These are phyloP conservation scores for Xylaria digitata DNA, from an alignment of 2,329 filamentous ascomycete species.

Conservation along the genomic window DNA sequence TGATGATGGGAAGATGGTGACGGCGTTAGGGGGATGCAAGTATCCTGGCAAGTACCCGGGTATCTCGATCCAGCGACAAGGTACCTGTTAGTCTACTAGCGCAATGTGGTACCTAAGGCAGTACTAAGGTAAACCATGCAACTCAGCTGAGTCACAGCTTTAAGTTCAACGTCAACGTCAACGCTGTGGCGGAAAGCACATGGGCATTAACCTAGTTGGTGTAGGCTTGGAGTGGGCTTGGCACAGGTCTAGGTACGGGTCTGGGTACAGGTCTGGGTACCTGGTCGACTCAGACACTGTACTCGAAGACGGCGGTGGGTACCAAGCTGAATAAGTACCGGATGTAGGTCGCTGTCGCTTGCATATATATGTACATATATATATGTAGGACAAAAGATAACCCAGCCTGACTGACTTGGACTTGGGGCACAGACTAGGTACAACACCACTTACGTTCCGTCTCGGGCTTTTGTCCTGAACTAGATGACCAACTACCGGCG, in stretches of 20 bases:
- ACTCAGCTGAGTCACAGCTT: slow-evolving; percentile 34
- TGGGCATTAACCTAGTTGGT: slow-evolving; percentile 19
- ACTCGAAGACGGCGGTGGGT: slow-evolving; percentile 16
- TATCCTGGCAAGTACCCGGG: background rate
- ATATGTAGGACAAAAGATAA: background rate
- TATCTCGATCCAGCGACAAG: slow-evolving; percentile 23
- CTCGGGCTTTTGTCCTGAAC: slow-evolving; percentile 7
- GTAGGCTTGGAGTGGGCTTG: too few relatives aligned
- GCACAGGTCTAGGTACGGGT: too few relatives aligned
- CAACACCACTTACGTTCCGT: background rate
- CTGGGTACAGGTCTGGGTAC: too few relatives aligned
- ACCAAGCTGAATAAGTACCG: slow-evolving; percentile 32
- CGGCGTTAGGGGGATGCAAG: slow-evolving; percentile 27
- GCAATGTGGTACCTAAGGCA: too few relatives aligned
- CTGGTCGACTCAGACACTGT: slow-evolving; percentile 10
- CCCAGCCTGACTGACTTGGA: background rate
- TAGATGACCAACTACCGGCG: background rate
- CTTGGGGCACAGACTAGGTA: background rate
- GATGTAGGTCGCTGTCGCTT: too few relatives aligned
- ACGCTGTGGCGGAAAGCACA: slow-evolving; percentile 27
- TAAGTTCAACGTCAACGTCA: slow-evolving; percentile 25
- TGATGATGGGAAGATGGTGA: slow-evolving; percentile 32
- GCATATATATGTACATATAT: background rate
- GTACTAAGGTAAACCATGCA: slow-evolving; percentile 2
- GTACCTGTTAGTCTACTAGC: slow-evolving; percentile 1